Conservation (phyloP, 2,329 filamentous ascomycete genomes). For the Diplodia mutila region DNA sequence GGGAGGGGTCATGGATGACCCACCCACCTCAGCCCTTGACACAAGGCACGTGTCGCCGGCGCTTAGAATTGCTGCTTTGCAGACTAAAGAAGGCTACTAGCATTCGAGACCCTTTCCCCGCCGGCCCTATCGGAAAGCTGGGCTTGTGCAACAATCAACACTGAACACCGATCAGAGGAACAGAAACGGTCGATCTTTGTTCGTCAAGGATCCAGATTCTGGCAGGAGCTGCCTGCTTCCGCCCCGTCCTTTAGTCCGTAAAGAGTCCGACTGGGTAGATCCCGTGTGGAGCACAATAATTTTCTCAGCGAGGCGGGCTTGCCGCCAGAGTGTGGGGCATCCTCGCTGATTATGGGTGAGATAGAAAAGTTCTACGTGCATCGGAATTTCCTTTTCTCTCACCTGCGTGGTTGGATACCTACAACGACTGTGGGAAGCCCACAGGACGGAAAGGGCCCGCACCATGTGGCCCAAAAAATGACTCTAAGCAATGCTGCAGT, state of each 20-base stretch:
- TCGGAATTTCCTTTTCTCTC: no score
- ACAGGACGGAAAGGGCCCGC: neutral
- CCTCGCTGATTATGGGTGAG: neutral
- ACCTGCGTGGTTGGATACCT: neutral
- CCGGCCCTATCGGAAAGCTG: neutral
- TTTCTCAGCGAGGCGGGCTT: neutral
- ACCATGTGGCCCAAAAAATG: no score
- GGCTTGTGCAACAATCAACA: neutral
- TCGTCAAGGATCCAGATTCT: neutral
- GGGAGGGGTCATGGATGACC: neutral
- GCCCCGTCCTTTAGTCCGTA: neutral
- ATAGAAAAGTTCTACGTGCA: neutral
- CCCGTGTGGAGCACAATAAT: neutral
- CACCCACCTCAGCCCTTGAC: neutral
- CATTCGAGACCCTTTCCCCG: neutral
- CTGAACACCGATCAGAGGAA: neutral
- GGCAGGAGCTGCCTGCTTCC: neutral
- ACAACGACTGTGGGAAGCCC: neutral
- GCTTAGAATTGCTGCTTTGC: constrained; percentile 9
- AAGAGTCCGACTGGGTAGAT: neutral
- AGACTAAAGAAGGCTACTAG: neutral
- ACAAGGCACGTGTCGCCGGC: neutral
- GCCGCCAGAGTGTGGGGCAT: no score
- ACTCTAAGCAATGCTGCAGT: no score
- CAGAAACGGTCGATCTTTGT: neutral